Evolutionary conservation across 1,284 basidiomycete genomes (phyloP).

Genomic region (Uromyces viciae-fabae): DNA sequence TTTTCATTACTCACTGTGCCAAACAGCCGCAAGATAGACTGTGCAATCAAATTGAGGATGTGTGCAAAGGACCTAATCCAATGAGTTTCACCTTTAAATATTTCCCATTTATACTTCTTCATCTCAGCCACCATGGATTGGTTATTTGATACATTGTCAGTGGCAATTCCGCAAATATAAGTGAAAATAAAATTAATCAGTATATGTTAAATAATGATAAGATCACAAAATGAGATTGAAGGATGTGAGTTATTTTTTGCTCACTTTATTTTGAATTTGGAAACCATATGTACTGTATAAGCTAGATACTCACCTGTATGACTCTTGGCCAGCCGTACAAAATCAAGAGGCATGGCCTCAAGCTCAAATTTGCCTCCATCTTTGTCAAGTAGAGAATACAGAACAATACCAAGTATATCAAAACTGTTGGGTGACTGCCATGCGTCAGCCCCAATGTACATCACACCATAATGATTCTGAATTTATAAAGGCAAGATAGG

Average conservation of each 20-base stretch:
- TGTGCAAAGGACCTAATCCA: not conserved
- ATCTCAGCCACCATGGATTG: not conserved
- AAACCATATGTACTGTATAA: slow-evolving; percentile 1
- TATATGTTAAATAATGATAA: too few relatives aligned
- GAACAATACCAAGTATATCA: not conserved
- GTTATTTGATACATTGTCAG: slow-evolving; percentile 5
- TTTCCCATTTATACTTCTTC: not conserved
- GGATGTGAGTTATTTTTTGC: not conserved
- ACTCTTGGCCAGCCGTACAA: not conserved
- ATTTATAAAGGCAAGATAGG: too few relatives aligned
- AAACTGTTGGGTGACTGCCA: slow-evolving; percentile 1
- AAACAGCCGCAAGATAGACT: not conserved
- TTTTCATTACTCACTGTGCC: slow-evolving; percentile 3
- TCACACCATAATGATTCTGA: not conserved
- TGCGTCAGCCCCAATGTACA: not conserved
- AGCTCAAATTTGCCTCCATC: not conserved
- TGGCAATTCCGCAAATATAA: slow-evolving; percentile 18
- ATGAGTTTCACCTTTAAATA: not conserved
- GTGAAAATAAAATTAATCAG: too few relatives aligned
- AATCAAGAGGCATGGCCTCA: not conserved
- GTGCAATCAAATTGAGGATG: not conserved
- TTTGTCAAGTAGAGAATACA: not conserved
- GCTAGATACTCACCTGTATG: slow-evolving; percentile 3
- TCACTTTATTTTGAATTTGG: slow-evolving; percentile 13
- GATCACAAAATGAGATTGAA: too few relatives aligned